Conservation (phyloP, 139 green algal genomes). For the Haematococcus lacustris region DNA sequence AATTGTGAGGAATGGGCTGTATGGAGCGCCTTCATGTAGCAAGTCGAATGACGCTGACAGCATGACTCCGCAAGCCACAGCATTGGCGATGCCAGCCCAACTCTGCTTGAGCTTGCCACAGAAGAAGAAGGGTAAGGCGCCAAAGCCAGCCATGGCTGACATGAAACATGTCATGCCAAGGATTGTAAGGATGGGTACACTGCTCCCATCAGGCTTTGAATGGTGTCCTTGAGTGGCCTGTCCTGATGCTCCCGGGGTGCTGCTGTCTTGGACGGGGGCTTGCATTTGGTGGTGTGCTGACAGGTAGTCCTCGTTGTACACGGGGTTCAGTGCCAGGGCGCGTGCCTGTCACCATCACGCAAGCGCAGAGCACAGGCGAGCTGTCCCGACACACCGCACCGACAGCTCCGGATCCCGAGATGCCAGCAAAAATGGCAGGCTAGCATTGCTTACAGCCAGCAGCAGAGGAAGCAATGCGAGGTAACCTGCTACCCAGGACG, state of each 20-base stretch:
- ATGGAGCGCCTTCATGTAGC: slow-evolving; percentile 76
- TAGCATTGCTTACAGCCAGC: too few species aligned
- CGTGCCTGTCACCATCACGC: background rate
- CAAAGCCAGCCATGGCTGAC: slow-evolving; percentile 47
- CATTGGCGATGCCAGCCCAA: slow-evolving; percentile 75
- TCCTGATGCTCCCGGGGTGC: background rate
- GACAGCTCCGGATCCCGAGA: too few species aligned
- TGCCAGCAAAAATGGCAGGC: too few species aligned
- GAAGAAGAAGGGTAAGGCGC: slow-evolving; percentile 63
- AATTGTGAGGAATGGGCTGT: slow-evolving; percentile 55
- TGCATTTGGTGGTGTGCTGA: background rate
- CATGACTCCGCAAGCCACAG: slow-evolving; percentile 94
- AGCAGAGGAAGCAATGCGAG: too few species aligned
- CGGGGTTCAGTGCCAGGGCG: background rate
- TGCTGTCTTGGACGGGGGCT: background rate
- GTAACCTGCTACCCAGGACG: too few species aligned
- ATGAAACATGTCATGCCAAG: slow-evolving; percentile 63
- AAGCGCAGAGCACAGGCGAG: background rate
- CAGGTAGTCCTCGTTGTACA: slow-evolving; percentile 5
- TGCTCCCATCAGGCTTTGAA: slow-evolving; percentile 53
- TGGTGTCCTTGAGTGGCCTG: slow-evolving; percentile 25
- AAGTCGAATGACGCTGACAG: slow-evolving; percentile 92
- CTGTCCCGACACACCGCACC: too few species aligned
- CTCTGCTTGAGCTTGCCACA: slow-evolving; percentile 28
- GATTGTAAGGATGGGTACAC: slow-evolving; percentile 26